These are phyloP conservation scores for Amyloporia xantha DNA, from an alignment of 768 basidiomycete genomes.

Conservation along the genomic window DNA sequence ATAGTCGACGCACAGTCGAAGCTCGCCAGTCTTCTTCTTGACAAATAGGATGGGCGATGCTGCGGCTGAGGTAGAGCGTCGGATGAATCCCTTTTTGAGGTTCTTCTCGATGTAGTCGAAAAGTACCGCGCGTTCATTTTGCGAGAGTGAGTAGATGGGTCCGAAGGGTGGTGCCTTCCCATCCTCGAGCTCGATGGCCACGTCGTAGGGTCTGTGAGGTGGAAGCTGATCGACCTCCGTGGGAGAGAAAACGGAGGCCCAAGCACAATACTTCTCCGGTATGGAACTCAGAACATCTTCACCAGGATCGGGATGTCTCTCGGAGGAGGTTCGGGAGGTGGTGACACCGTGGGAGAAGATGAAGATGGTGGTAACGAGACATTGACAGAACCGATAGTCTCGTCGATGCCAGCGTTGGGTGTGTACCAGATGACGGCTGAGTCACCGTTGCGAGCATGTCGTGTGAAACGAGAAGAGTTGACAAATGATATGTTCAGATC, in stretches of 20 bases:
- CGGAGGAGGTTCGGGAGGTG: background rate
- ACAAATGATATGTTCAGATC: no score
- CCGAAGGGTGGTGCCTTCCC: slow-evolving; percentile 20
- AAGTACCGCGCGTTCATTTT: slow-evolving; percentile 28
- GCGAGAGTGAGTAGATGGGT: slow-evolving; percentile 22
- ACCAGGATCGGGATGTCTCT: no score
- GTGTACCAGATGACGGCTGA: no score
- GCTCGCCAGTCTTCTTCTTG: slow-evolving; percentile 19
- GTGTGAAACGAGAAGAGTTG: no score
- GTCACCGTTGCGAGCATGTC: no score
- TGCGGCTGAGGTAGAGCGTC: slow-evolving; percentile 21
- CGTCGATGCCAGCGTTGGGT: no score
- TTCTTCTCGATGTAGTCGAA: slow-evolving; percentile 30
- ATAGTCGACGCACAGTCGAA: slow-evolving; percentile 23
- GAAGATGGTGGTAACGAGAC: no score
- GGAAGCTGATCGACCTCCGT: slow-evolving; percentile 5
- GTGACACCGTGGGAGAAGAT: no score
- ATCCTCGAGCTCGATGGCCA: slow-evolving; percentile 25
- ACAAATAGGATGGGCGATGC: slow-evolving; percentile 24
- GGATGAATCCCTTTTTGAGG: slow-evolving; percentile 26
- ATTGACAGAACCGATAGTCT: no score
- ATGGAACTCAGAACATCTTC: background rate
- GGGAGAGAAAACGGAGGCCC: slow-evolving; percentile 11
- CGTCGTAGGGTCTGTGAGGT: slow-evolving; percentile 4
- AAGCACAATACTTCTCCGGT: slow-evolving; percentile 17